These are phyloP conservation scores for Rhizoclosmatium sp. DNA, from an alignment of 192 early-diverging fungal species.

Conservation along the genomic window DNA sequence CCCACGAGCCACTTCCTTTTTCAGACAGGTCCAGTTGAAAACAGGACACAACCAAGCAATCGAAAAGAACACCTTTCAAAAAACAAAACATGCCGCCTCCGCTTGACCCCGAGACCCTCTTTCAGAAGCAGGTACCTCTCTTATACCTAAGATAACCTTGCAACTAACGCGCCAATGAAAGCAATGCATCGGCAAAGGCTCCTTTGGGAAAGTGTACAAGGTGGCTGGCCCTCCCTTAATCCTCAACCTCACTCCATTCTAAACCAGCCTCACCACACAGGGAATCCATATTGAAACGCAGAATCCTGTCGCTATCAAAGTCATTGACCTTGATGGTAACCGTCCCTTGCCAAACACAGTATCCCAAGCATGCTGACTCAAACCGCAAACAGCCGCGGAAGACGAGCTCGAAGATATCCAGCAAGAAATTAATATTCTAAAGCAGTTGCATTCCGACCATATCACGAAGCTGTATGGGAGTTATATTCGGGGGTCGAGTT, in stretches of 20 bases:
- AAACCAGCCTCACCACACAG: conserved; percentile 29
- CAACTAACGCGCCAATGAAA: not conserved
- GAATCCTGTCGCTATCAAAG: conserved; percentile 92
- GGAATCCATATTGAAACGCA: conserved; percentile 73
- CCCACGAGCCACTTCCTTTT: not conserved
- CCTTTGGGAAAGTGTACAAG: conserved; percentile 60
- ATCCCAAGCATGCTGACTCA: not conserved
- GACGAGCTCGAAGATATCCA: conserved; percentile 99
- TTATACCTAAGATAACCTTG: not conserved
- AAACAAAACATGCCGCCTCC: conserved; percentile 11
- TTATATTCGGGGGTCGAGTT: conserved; percentile 83
- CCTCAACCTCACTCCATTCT: not conserved
- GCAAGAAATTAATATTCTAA: conserved; percentile 94
- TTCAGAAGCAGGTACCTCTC: conserved; percentile 12
- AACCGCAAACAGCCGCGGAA: conserved; percentile 70
- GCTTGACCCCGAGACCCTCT: conserved; percentile 21
- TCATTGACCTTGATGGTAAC: conserved; percentile 89
- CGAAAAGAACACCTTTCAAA: not conserved
- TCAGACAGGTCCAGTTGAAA: too few species aligned
- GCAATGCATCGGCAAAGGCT: conserved; percentile 49
- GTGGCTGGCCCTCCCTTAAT: not conserved
- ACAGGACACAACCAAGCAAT: not conserved
- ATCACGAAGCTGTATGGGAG: conserved; percentile 93
- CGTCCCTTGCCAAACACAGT: not conserved
- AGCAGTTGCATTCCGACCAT: conserved; percentile 87